Percentiles rank a stretch among this genome's conserved stretches.
phyloP scores from a whole-genome alignment of 2,329 filamentous ascomycete genomes.

The Penicillium polonicum region DNA sequence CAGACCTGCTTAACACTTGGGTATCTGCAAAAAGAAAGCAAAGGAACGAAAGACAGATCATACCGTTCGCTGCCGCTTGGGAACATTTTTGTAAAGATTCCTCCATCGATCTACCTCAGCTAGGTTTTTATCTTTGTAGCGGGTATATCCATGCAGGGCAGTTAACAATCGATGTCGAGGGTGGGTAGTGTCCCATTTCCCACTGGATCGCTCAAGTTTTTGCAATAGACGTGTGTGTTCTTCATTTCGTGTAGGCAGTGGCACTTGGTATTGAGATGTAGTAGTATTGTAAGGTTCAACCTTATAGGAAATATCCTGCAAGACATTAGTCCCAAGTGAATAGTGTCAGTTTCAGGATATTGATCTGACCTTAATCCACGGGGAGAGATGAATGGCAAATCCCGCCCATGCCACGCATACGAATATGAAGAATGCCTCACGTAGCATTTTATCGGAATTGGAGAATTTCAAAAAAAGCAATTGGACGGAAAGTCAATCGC shows the following conservation, averaged over 20 bases:
- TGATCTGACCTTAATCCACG: not conserved
- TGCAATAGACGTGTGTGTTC: constrained; percentile 18
- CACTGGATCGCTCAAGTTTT: constrained; percentile 14
- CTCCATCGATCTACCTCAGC: constrained; percentile 23
- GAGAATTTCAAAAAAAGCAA: not conserved
- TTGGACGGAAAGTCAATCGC: not conserved
- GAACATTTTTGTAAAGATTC: constrained; percentile 23
- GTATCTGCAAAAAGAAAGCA: not conserved
- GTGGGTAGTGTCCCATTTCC: constrained; percentile 23
- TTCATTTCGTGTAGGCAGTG: not conserved
- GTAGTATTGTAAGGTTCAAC: not conserved
- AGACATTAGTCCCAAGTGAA: not conserved
- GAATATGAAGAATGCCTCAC: not conserved
- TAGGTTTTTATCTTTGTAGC: constrained; percentile 23
- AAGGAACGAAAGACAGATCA: not conserved
- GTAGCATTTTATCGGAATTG: not conserved
- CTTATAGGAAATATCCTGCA: not conserved
- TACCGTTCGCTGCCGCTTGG: constrained; percentile 20
- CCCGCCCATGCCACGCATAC: constrained; percentile 1
- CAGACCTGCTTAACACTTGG: not conserved
- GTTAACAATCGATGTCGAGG: constrained; percentile 29
- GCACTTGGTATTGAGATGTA: not conserved
- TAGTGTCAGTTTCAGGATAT: not conserved
- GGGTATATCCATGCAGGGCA: constrained; percentile 27
- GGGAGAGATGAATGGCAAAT: not conserved